Conservation (phyloP, 2,329 filamentous ascomycete species). For the Beauveria australis region DNA sequence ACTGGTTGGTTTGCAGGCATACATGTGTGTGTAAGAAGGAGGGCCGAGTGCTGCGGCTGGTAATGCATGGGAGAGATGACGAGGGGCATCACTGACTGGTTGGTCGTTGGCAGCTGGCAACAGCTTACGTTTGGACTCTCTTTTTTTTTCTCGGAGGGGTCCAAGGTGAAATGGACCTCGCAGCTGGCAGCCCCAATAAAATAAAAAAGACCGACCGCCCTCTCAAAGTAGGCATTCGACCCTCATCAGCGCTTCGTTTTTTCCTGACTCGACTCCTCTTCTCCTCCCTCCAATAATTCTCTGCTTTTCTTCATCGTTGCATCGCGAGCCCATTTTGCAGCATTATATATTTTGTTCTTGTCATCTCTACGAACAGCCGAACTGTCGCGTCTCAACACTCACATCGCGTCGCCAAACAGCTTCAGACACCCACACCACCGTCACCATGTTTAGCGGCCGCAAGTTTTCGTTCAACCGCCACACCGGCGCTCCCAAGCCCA, state of each 20-base stretch:
- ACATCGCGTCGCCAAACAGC: not conserved
- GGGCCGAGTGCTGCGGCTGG: not conserved
- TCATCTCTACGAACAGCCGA: not conserved
- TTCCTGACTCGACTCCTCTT: conserved; percentile 2
- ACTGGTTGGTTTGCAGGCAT: not conserved
- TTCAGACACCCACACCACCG: not conserved
- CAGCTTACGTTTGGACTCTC: not conserved
- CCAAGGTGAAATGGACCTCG: not conserved
- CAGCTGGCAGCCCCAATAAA: not conserved
- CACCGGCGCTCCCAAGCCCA: conserved; percentile 50
- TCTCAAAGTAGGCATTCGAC: not conserved
- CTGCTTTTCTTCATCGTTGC: not conserved
- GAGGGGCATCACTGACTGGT: conserved; percentile 2
- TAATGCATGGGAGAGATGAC: not conserved
- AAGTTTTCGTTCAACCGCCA: conserved; percentile 62
- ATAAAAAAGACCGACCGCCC: not conserved
- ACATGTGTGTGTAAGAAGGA: not conserved
- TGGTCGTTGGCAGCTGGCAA: not conserved
- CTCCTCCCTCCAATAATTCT: not conserved
- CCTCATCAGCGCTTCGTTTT: conserved; percentile 6
- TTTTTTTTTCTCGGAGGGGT: not conserved
- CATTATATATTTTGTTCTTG: not conserved
- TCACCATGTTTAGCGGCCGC: conserved; percentile 43
- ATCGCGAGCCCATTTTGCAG: not conserved
- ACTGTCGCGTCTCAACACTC: not conserved